Percentiles rank a stretch among this genome's conserved stretches.
phyloP scores from a whole-genome alignment of 371 early-diverging fungal genomes.

The Mortierella sp. region DNA sequence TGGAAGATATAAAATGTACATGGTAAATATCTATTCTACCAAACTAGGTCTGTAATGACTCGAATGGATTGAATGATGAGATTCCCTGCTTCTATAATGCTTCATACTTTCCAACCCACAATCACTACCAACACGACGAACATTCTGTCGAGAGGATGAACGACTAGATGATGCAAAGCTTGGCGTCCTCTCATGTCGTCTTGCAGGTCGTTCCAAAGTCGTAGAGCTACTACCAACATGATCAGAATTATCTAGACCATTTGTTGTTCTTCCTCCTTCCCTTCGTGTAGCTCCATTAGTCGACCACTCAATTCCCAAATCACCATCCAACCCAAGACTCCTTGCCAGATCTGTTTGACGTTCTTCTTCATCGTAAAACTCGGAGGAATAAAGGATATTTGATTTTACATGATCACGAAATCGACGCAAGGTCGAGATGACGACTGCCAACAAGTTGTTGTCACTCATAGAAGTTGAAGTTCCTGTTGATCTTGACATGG shows the following conservation, averaged over 20 bases:
- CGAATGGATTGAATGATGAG: conserved; percentile 23
- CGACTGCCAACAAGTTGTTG: conserved; percentile 30
- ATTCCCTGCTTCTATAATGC: conserved; percentile 17
- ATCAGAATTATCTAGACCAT: not conserved
- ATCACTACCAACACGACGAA: conserved; percentile 42
- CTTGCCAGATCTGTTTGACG: conserved; percentile 14
- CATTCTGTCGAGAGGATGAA: conserved; percentile 18
- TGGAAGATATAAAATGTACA: conserved; percentile 8
- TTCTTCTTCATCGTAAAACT: conserved; percentile 33
- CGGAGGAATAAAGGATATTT: conserved; percentile 24
- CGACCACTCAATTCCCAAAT: conserved; percentile 42
- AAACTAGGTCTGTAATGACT: conserved; percentile 14
- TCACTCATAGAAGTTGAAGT: conserved; percentile 33
- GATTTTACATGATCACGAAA: conserved; percentile 43
- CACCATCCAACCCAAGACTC: conserved; percentile 32
- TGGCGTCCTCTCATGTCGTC: conserved; percentile 19
- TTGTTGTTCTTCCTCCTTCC: not conserved
- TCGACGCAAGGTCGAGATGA: conserved; percentile 46
- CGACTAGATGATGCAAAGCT: conserved; percentile 24
- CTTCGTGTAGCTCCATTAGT: conserved; percentile 5
- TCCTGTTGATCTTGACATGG: conserved; percentile 28
- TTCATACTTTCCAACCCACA: conserved; percentile 48
- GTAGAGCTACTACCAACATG: not conserved
- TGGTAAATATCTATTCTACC: conserved; percentile 17
- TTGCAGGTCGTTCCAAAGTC: not conserved